Base-by-base conservation (phyloP, 257 asterid genomes). In the Rehmannia glutinosa region DNA sequence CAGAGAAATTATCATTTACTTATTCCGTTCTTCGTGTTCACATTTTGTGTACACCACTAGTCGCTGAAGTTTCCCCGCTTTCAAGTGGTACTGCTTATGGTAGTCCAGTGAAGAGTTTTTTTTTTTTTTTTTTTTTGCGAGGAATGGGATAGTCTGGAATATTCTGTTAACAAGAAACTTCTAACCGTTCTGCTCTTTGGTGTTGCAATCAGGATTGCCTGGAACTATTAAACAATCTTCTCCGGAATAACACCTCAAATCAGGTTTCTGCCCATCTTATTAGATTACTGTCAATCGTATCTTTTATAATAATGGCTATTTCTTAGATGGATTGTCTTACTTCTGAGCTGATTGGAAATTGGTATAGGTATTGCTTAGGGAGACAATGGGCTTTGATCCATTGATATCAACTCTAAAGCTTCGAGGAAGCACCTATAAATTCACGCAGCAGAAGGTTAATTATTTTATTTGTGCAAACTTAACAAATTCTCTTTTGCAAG, bases 361-460 rank as follows among this genome's bases (percentile, higher is more conserved):
- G 54, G 33, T 64, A 3, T 70, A 89, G 96, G 86, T 86, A 30
- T 81, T 81, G 67, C 96, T 89, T 32, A 84, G 90, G 80, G 95
- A 86, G 83, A 89, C 92, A 3, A 64, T 84, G 70, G 87, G 96
- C 53, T 89, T 84, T 77, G 96, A 89, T 50, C 83, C 80, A 20
- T 78, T 89, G 71, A 62, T 89, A 55, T 80, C 89, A 59, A 78
- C 82, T 83, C 71, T 89, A 72, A 82, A 83, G 81, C 93, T 88
- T 45, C 65, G 90, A 77, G 95, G 95, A 74, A 84, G 77, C 58
- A 58, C 84, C 73, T 86, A 79, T 74, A 89, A 83, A 73, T 89
- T 86, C 74, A 82, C 90, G 42, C 90, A 86, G 79, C 88, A 89
- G 77, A 86, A 86, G 96, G 95, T 89, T 84, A 63, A 68, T 71